Base-by-base conservation (phyloP, 192 early-diverging fungal species). In the Coemansia sp. region DNA sequence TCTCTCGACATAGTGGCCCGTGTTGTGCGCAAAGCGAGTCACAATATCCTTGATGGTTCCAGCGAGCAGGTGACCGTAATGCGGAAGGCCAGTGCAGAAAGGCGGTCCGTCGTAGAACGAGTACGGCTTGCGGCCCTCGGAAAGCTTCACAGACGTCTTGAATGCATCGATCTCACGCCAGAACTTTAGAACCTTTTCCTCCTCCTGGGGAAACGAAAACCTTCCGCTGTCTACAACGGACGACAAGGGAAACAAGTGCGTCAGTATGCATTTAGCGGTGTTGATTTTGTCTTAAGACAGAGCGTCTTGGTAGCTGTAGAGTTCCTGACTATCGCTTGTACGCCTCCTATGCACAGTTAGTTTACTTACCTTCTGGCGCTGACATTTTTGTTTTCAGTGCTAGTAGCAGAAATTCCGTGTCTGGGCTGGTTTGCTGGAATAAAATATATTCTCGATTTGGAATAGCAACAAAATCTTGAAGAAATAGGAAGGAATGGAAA, bases 31-130 rank as follows among this genome's bases (percentile, higher is more conserved):
- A 83, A 91, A 99, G 55, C 97, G 88, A 10, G 97, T 99, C 63
- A 99, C 94, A 60, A 96, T 91, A 79, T 99, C 97, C 91, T 99
- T 99, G 84, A 99, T 97, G 67, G 97, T 98, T 73, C 97, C 96
- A 17, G 96, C 95, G 6, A 99, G 86, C 86, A 99, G 86, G 70
- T 99, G 97, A 54, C 97, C 97, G 74, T 99, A 98, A 76, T 99
- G 97, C 38, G 97, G 97, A 59, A 97, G 81, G 15, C 97, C 97
- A 14, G 97, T 99, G 59, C 96, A 96, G 74, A 99, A 99, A 46
- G 97, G 97, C 52, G 97, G 97, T 33, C 97, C 97, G 75, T 99
- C 97, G 82, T 93, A 99, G 85, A 99, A 99, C 33, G 92, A 85
- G 64, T 90, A 99, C 15, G 87, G 85, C 69, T 89, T 86, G 63